Percentiles rank a stretch among this genome's conserved stretches.
phyloP scores from a whole-genome alignment of 2,329 filamentous ascomycete species.

The Arthroderma sp. region DNA sequence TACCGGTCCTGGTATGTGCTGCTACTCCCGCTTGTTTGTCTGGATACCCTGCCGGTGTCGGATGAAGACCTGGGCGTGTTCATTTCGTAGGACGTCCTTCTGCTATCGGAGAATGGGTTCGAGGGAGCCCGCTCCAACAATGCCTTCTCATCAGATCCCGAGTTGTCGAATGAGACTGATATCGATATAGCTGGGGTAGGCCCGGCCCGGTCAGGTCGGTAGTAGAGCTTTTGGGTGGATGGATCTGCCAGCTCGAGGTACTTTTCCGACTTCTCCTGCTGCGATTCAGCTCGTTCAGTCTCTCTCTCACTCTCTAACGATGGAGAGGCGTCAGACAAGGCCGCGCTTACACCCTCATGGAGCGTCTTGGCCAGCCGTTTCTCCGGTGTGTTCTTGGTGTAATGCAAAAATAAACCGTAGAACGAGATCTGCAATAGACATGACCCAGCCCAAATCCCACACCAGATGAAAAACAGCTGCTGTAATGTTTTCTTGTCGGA shows the following conservation, averaged over 20 bases:
- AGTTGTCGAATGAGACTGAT: too few species aligned
- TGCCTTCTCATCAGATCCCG: background rate
- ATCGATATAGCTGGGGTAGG: background rate
- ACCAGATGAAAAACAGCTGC: background rate
- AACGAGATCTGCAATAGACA: background rate
- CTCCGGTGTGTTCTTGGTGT: background rate
- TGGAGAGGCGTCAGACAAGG: too few species aligned
- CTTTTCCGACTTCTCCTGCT: background rate
- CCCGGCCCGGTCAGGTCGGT: background rate
- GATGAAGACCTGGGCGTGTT: background rate
- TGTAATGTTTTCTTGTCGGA: background rate
- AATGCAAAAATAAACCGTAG: background rate
- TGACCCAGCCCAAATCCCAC: background rate
- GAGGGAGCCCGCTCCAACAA: background rate
- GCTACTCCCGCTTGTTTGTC: background rate
- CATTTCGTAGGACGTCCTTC: background rate
- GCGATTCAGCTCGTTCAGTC: background rate
- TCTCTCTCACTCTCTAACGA: too few species aligned
- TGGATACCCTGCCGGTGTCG: background rate
- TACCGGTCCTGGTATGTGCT: background rate
- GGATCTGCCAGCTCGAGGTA: background rate
- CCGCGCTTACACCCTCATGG: background rate
- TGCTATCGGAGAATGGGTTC: background rate
- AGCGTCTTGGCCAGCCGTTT: background rate
- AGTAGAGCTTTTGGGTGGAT: background rate